Conservation (phyloP, 495 filamentous ascomycete species). For the Hypoxylon intermedium region DNA sequence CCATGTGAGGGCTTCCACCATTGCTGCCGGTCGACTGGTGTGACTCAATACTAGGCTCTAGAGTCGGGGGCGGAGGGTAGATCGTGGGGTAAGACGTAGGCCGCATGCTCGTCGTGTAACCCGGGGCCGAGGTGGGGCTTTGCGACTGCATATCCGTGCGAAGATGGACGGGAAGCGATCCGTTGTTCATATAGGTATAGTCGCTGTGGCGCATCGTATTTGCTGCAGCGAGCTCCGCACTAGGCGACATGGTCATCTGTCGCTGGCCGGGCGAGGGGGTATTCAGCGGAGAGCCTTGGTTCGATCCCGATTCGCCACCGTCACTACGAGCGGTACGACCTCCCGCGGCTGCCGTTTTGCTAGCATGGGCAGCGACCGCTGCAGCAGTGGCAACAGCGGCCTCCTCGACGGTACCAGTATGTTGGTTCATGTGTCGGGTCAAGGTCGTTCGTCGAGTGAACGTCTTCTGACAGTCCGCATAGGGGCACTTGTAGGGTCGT, state of each 20-base stretch:
- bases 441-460: slow-evolving; percentile 95
- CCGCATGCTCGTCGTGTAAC: slow-evolving; percentile 65
- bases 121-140: slow-evolving; percentile 68
- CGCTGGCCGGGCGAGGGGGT: slow-evolving; percentile 86
- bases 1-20: slow-evolving; percentile 75
- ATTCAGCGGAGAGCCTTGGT: slow-evolving; percentile 79
- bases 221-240: slow-evolving; percentile 75
- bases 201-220: slow-evolving; percentile 75
- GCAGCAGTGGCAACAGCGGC: slow-evolving; percentile 83
- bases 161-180: slow-evolving; percentile 81
- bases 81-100: slow-evolving; percentile 78
- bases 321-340: slow-evolving; percentile 63
- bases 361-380: slow-evolving; percentile 59
- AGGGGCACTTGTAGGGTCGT: slow-evolving; percentile 96
- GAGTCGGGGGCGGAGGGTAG: slow-evolving; percentile 82
- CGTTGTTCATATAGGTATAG: slow-evolving; percentile 71
- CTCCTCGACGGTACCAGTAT: slow-evolving; percentile 94
- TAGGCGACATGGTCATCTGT: slow-evolving; percentile 79
- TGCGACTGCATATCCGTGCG: slow-evolving; percentile 78
- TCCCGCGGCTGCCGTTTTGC: slow-evolving; percentile 56
- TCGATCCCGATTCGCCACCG: slow-evolving; percentile 77
- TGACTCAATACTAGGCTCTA: slow-evolving; percentile 85
- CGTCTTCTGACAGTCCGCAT: slow-evolving; percentile 97
- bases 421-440: slow-evolving; percentile 94
- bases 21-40: slow-evolving; percentile 73